Conservation (phyloP, 192 early-diverging fungal genomes). For the Powellomyces hirtus region DNA sequence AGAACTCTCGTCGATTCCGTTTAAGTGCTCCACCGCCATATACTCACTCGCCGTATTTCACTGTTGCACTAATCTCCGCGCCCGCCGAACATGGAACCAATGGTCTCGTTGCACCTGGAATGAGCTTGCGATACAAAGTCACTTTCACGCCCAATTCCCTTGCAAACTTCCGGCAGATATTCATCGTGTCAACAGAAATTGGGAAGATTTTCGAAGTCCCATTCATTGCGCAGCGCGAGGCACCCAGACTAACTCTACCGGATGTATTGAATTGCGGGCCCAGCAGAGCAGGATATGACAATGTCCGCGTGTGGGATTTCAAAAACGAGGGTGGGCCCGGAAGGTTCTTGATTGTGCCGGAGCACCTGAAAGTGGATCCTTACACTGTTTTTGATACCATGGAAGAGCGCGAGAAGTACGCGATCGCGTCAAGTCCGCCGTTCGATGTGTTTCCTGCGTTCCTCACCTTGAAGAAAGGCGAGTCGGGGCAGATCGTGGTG, state of each 20-base stretch:
- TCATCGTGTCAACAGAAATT: slow-evolving; percentile 43
- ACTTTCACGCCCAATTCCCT: slow-evolving; percentile 44
- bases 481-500: slow-evolving; percentile 30
- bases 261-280: slow-evolving; percentile 47
- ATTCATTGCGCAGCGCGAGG: slow-evolving; percentile 33
- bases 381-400: slow-evolving; percentile 36
- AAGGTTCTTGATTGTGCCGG: slow-evolving; percentile 36
- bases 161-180: slow-evolving; percentile 35
- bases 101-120: slow-evolving; percentile 49
- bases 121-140: slow-evolving; percentile 40
- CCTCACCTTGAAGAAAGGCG: slow-evolving; percentile 32
- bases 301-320: slow-evolving; percentile 33
- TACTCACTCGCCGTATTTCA: slow-evolving; percentile 40
- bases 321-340: slow-evolving; percentile 44
- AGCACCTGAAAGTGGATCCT: slow-evolving; percentile 24
- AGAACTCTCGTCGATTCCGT: slow-evolving; percentile 38
- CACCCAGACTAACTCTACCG: slow-evolving; percentile 42
- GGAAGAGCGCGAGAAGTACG: slow-evolving; percentile 1
- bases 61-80: slow-evolving; percentile 23
- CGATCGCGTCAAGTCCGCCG: slow-evolving; percentile 14
- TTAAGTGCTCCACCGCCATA: slow-evolving; percentile 36
- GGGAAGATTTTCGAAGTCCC: slow-evolving; percentile 24
- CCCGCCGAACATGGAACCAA: slow-evolving; percentile 28
- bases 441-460: slow-evolving; percentile 44
- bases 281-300: slow-evolving; percentile 36